A percentile compares a stretch with the other conserved stretches of the same genome.
These are phyloP conservation scores for Cubamyces sp. DNA, from an alignment of 768 basidiomycete species.

Conservation along the genomic window DNA sequence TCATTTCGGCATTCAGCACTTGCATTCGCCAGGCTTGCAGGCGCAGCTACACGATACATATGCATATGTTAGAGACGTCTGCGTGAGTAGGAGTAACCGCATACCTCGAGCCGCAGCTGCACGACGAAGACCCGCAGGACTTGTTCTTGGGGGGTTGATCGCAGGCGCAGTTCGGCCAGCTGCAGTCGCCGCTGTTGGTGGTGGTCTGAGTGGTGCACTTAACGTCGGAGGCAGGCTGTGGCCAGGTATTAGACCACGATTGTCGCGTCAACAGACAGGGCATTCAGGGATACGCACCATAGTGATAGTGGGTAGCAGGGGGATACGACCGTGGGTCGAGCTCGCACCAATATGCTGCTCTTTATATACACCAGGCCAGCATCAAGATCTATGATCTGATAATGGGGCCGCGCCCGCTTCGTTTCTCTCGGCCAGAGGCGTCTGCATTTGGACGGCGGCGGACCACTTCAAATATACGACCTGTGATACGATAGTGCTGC, in stretches of 20 bases:
- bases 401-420: neutral
- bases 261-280: no score
- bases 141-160: conserved; percentile 42
- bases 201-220: conserved; percentile 28
- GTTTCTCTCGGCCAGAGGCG: neutral
- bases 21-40: conserved; percentile 29
- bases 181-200: conserved; percentile 30
- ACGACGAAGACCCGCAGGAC: conserved; percentile 22
- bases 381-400: conserved; percentile 23
- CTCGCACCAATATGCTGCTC: neutral
- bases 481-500: conserved; percentile 38
- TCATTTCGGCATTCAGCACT: conserved; percentile 23
- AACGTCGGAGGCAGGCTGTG: conserved; percentile 23
- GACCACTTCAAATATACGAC: conserved; percentile 41
- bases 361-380: conserved; percentile 3
- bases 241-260: neutral
- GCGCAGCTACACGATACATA: conserved; percentile 24
- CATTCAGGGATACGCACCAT: neutral
- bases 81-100: no score
- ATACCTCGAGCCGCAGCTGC: conserved; percentile 20
- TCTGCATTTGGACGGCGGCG: neutral
- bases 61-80: neutral
- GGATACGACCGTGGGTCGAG: conserved; percentile 8
- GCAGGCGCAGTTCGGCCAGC: conserved; percentile 39
- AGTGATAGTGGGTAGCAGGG: neutral